phyloP scores from a whole-genome alignment of 2,329 filamentous ascomycete genomes.

The Fusarium succisae region DNA sequence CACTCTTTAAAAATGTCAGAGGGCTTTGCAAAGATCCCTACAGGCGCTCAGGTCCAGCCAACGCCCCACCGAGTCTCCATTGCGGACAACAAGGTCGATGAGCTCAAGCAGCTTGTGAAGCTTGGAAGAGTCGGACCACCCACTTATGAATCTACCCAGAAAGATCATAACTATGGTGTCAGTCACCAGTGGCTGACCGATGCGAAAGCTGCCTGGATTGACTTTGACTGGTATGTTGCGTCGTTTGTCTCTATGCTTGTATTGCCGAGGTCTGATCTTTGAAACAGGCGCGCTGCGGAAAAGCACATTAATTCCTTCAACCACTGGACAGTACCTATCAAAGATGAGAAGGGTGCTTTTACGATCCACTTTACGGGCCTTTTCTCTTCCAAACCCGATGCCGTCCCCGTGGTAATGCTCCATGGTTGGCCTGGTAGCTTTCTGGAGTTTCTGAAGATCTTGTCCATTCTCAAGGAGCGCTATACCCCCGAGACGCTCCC shows the following conservation, averaged over 20 bases:
- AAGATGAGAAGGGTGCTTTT: neutral
- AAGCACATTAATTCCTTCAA: neutral
- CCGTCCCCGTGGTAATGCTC: neutral
- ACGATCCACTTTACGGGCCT: neutral
- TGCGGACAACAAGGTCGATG: neutral
- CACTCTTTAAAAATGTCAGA: neutral
- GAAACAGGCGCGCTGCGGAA: neutral
- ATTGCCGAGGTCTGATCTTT: neutral
- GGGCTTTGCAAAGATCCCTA: neutral
- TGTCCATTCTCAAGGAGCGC: neutral
- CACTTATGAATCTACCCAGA: neutral
- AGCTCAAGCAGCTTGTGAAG: slow-evolving; percentile 11
- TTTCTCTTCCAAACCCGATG: neutral
- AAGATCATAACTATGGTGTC: neutral
- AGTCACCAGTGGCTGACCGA: neutral
- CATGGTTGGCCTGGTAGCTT: slow-evolving; percentile 17
- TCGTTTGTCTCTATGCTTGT: fast-evolving
- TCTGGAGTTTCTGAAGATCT: neutral
- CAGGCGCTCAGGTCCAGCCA: neutral
- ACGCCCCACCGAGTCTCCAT: neutral
- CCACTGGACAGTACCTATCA: neutral
- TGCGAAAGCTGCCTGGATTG: slow-evolving; percentile 3
- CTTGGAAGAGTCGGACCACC: neutral
- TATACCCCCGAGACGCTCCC: slow-evolving; percentile 3
- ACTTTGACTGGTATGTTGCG: neutral